Conservation (phyloP, 2,329 filamentous ascomycete genomes). For the Pleomassaria siparia region DNA sequence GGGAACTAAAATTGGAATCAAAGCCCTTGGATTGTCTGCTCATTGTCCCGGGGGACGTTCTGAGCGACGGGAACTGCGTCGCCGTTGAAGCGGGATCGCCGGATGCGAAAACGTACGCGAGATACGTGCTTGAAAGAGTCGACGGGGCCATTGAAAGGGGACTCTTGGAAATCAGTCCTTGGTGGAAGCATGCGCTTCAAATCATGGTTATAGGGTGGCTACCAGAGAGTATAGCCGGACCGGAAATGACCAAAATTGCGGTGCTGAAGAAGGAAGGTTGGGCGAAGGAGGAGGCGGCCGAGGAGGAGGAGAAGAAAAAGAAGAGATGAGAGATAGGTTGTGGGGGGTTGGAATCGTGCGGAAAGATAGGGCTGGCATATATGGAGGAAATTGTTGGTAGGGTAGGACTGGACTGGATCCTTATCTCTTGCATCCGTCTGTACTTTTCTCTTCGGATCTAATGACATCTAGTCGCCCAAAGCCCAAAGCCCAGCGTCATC, state of each 20-base stretch:
- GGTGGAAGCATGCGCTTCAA: slow-evolving; percentile 7
- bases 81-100: not conserved
- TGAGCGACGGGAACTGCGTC: not conserved
- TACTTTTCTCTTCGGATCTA: too few relatives aligned
- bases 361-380: too few relatives aligned
- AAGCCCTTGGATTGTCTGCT: slow-evolving; percentile 5
- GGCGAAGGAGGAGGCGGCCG: not conserved
- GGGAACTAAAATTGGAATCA: slow-evolving; percentile 3
- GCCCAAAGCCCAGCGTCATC: too few relatives aligned
- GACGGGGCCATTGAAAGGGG: slow-evolving; percentile 1
- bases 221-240: not conserved
- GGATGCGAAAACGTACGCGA: slow-evolving; percentile 3
- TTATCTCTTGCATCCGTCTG: too few relatives aligned
- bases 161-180: slow-evolving; percentile 1
- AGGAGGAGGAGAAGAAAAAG: not conserved
- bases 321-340: not conserved
- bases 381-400: too few relatives aligned
- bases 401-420: too few relatives aligned
- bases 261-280: not conserved
- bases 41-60: slow-evolving; percentile 8
- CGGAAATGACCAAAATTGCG: not conserved
- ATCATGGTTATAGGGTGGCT: not conserved
- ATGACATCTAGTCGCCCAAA: too few relatives aligned
- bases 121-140: slow-evolving; percentile 4
- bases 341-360: too few relatives aligned